A percentile compares a stretch with the other conserved stretches of the same genome.
These are phyloP conservation scores for Leccinellum albellum DNA, from an alignment of 768 basidiomycete genomes.

Conservation along the genomic window DNA sequence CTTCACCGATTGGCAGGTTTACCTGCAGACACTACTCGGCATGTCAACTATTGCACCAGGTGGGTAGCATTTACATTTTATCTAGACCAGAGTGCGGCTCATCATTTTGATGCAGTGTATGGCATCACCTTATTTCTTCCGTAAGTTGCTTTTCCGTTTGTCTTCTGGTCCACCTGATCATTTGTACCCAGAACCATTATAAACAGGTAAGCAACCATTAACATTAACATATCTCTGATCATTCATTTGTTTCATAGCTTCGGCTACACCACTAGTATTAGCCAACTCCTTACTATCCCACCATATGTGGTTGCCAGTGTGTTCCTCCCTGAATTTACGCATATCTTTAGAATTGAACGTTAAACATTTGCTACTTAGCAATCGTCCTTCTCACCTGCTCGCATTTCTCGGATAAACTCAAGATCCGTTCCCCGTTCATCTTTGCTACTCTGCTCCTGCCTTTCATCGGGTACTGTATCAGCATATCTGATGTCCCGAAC, in stretches of 20 bases:
- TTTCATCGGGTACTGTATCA: slow-evolving; percentile 59
- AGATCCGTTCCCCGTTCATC: slow-evolving; percentile 57
- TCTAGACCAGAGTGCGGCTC: neutral
- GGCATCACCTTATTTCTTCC: slow-evolving; percentile 71
- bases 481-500: slow-evolving; percentile 48
- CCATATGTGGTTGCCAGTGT: slow-evolving; percentile 62
- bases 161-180: neutral
- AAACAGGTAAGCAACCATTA: slow-evolving; percentile 32
- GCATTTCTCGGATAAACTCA: slow-evolving; percentile 53
- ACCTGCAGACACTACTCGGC: slow-evolving; percentile 5
- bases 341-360: neutral
- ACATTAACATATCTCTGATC: neutral
- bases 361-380: slow-evolving; percentile 41
- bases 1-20: slow-evolving; percentile 61
- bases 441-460: slow-evolving; percentile 46
- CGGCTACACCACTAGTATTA: slow-evolving; percentile 52
- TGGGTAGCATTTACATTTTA: slow-evolving; percentile 32
- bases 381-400: slow-evolving; percentile 50
- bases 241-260: slow-evolving; percentile 39
- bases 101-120: slow-evolving; percentile 42
- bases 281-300: slow-evolving; percentile 65
- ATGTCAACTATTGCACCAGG: slow-evolving; percentile 57
- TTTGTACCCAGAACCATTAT: slow-evolving; percentile 51
- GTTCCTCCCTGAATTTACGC: slow-evolving; percentile 16
- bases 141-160: slow-evolving; percentile 37